These are phyloP conservation scores for Phytophthora agathidicida DNA, from an alignment of 352 stramenopile genomes.

Conservation along the genomic window DNA sequence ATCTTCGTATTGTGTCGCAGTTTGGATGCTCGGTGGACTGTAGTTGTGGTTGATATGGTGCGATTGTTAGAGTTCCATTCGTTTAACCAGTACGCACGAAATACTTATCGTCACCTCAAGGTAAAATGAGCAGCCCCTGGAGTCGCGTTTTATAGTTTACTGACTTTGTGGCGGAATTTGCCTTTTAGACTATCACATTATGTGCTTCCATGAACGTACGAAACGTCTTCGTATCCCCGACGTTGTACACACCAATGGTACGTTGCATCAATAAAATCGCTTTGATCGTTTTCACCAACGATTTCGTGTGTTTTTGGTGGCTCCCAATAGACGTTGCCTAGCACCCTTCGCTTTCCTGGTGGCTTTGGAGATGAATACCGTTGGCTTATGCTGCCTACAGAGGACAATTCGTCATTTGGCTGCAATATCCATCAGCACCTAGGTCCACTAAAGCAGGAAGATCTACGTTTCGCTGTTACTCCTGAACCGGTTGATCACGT, in stretches of 20 bases:
- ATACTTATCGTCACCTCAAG: slow-evolving; percentile 72
- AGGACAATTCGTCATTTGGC: slow-evolving; percentile 2
- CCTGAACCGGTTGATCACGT: background rate
- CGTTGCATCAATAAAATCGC: background rate
- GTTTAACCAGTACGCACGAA: slow-evolving; percentile 72
- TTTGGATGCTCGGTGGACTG: slow-evolving; percentile 58
- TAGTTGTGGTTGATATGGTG: slow-evolving; percentile 68
- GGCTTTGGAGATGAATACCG: slow-evolving; percentile 31
- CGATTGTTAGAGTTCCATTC: slow-evolving; percentile 67
- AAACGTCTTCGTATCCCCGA: slow-evolving; percentile 67
- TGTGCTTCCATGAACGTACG: slow-evolving; percentile 72
- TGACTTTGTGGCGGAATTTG: background rate
- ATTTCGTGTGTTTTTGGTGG: background rate
- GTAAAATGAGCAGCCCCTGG: slow-evolving; percentile 21
- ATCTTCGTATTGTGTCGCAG: slow-evolving; percentile 20
- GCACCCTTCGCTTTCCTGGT: slow-evolving; percentile 40
- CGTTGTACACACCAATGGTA: slow-evolving; percentile 52
- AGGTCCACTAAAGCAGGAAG: slow-evolving; percentile 23
- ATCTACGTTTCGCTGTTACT: slow-evolving; percentile 28
- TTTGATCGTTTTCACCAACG: background rate
- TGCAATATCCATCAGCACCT: slow-evolving; percentile 1
- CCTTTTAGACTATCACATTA: slow-evolving; percentile 55
- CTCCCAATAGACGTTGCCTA: slow-evolving; percentile 46
- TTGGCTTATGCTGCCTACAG: slow-evolving; percentile 38
- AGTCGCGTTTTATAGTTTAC: background rate